Evolutionary conservation across 371 early-diverging fungal species (phyloP), one percentile per base, ranked within the genome.

Genomic region (Vairimorpha necatrix): DNA sequence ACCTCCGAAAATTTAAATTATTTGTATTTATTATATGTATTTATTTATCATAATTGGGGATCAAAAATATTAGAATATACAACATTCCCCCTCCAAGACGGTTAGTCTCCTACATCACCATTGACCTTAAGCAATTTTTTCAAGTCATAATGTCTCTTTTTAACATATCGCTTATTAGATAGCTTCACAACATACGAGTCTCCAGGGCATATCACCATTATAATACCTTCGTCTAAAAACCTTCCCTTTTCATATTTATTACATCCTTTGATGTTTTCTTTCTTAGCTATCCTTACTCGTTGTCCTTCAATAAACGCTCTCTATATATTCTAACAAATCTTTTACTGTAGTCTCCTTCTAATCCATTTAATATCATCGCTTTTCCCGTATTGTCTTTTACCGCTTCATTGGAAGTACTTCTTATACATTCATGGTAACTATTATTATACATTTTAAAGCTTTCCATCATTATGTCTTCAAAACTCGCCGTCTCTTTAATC

Each of bases 71-170:
- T n/a, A n/a, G n/a, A 61, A 61, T 26, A 61, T 34, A 26, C 20
- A 63, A 63, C 65, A 63, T 42, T 24, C 39, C 24, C 42, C 14
- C 65, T 14, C 33, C 65, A n/a, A 63, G 39, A 63, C 65, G 65
- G 65, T 63, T 63, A 38, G 65, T 63, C 65, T 63, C 39, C 4
- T 16, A 9, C 13, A 16, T 28, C 9, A n/a, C 3, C 24, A 34
- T 30, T n/a, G 7, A 26, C 30, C 30, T 38, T 22, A 3, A 11
- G 39, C 14, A 42, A 30, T 28, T 48, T 30, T 24, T 66, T 66
- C 30, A 66, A 30, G 9, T 66, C 46, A 46, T 39, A 66, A 28
- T 66, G 66, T 24, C 66, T 66, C 24, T 66, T 66, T 22, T 66
- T 66, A 46, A 66, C 3, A 66, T 4, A 11, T 66, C 18, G 42